These are phyloP conservation scores for Acer negundo DNA, from an alignment of 345 rosid species.

Conservation along the genomic window DNA sequence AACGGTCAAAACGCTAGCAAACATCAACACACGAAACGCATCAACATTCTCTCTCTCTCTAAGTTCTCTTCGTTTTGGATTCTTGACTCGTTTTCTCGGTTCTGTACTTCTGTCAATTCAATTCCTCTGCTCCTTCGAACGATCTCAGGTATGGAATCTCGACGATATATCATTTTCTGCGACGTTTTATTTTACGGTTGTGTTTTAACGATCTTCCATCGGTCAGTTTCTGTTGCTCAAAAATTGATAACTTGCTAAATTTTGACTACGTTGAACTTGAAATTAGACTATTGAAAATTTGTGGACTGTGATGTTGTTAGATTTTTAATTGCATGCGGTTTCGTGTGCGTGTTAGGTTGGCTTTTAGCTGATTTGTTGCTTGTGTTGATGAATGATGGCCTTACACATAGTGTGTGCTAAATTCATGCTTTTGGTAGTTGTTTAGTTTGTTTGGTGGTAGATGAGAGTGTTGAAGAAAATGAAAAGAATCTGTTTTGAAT, in stretches of 20 bases:
- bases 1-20: slow-evolving; percentile 5
- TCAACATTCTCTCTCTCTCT: too few species aligned
- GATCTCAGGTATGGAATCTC: slow-evolving; percentile 2
- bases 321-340: background rate
- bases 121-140: background rate
- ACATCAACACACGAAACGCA: background rate
- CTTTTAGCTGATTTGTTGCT: background rate
- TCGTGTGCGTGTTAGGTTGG: background rate
- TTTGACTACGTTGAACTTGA: background rate
- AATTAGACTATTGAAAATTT: background rate
- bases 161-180: too few species aligned
- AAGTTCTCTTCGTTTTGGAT: background rate
- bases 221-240: too few species aligned
- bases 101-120: background rate
- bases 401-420: background rate
- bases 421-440: background rate
- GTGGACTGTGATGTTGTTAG: background rate
- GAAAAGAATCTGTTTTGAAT: background rate
- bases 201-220: too few species aligned
- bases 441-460: background rate
- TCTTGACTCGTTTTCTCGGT: background rate
- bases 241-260: background rate
- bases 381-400: background rate
- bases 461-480: background rate
- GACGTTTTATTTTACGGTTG: too few species aligned